Conservation (phyloP, 2,329 filamentous ascomycete species). For the Didymellaceae sp. region DNA sequence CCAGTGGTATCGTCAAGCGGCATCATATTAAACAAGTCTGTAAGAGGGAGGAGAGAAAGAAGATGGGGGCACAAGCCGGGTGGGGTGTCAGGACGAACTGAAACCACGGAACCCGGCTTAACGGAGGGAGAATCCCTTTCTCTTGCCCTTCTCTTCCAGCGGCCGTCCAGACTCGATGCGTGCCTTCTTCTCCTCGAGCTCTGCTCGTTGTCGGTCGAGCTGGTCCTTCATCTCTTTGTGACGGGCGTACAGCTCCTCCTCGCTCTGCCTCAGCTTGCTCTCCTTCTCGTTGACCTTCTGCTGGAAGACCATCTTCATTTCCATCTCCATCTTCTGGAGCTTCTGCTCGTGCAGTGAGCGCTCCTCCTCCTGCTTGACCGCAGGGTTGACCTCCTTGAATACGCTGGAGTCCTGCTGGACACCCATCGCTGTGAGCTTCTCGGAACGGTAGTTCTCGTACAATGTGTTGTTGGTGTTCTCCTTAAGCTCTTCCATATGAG, state of each 20-base stretch:
- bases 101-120: constrained; percentile 55
- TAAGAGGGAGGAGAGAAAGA: constrained; percentile 48
- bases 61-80: constrained; percentile 40
- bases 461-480: constrained; percentile 99
- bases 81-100: constrained; percentile 30
- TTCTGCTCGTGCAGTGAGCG: constrained; percentile 98
- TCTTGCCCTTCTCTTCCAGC: constrained; percentile 96
- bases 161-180: constrained; percentile 94
- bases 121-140: constrained; percentile 98
- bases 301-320: constrained; percentile 99
- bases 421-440: constrained; percentile 98
- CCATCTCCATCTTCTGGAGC: constrained; percentile 99
- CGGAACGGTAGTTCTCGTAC: constrained; percentile 99
- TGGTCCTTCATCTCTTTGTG: constrained; percentile 99
- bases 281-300: constrained; percentile 99
- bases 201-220: constrained; percentile 89
- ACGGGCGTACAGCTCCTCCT: constrained; percentile 96
- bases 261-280: constrained; percentile 98
- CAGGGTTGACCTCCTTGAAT: constrained; percentile 99
- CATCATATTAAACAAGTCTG: constrained; percentile 51
- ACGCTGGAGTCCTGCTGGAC: constrained; percentile 98
- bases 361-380: constrained; percentile 99
- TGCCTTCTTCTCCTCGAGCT: constrained; percentile 98
- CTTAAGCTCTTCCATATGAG: constrained; percentile 99
- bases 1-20: constrained; percentile 50